Base-by-base conservation (phyloP, 768 basidiomycete species). In the Termitomyces sp. region DNA sequence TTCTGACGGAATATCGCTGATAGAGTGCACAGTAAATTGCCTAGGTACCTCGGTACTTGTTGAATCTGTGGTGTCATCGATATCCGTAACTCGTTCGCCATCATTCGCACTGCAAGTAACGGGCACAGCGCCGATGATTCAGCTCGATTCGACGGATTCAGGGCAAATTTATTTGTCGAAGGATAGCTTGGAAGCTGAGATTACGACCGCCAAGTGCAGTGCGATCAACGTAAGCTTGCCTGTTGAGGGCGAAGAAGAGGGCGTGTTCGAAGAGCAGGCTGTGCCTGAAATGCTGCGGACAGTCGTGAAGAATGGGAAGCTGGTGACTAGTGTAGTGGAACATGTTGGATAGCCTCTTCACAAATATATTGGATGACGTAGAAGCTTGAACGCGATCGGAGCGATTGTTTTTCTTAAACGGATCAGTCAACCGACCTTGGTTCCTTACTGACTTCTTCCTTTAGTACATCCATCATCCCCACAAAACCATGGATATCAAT, bases 241-340 rank as follows among this genome's bases (percentile, higher is more conserved):
- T 0, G 86, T 90, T 1, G 87, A 87, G 65, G 92, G 87, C 18
- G 94, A 94, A 65, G 94, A 97, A 71, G 94, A 96, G 11, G 96
- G 95, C 7, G 80, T 96, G 49, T 98, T 95, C 67, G 84, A 84
- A 63, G 97, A 99, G 74, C 87, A 88, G 64, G 82, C 96, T 0
- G 78, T 99, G 20, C 96, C 97, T 0, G 97, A 99, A 77, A 98
- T 97, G 92, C 80, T 99, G 74, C 93, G 86, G 81, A 92, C 92
- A 20, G 82, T 86, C 39, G 79, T 99, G 32, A 77, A 85, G 70
- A 77, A 83, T 63, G 96, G 96, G 12, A 96, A 91, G 74, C 76
- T 98, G 60, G 84, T 94, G 40, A 98, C 96, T 18, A 87, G 79
- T 13, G 85, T 97, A 32, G 91, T 98, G 9, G 95, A 98, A 73